Base-by-base conservation (phyloP, 805 yeast genomes). In the Yamadazyma phyllophila region DNA sequence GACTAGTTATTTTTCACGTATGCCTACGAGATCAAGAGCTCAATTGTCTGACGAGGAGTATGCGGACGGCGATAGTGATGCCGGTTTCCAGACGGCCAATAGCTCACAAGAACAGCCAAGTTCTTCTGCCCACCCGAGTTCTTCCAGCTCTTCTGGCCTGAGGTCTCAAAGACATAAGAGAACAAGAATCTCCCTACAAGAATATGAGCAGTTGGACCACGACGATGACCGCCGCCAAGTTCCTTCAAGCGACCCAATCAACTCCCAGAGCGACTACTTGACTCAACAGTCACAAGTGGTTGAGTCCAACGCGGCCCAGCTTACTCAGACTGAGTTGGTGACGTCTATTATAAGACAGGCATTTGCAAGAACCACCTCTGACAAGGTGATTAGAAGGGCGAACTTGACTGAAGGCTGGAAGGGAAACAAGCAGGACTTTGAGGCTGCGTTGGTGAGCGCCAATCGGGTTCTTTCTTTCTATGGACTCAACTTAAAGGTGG, bases 371-470 rank as follows among this genome's bases (percentile, higher is more conserved):
- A 24, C 42, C 7, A 13, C 12, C 11, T 26, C 41, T 11, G 41
- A 36, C 4, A 45, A 36, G 24, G 33, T 36, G 2, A 45, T 45
- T 12, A 29, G 67, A 62, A 31, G 56, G 62, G 36, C 46, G 57
- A 31, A 41, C 47, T 20, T 57, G 45, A 32, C 50, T 39, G 39
- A 41, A 33, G 11, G 41, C 17, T 44, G 49, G 36, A 35, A 29
- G 15, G 46, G 43, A 9, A 41, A 43, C 9, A 49, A 50, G 38
- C 24, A 44, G 8, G 41, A 44, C 15, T 59, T 46, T 44, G 61
- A 56, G 6, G 26, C 15, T 24, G 58, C 43, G 2, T n/a, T 39
- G 5, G 36, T 26, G 4, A 15, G 24, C 4, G 41, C 37, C 13
- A 39, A 41, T n/a, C 32, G 33, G n/a, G 36, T 26, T 7, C 32